Percentiles rank a stretch among this genome's conserved stretches.
These are phyloP conservation scores for Zygotorulaspora sp. DNA, from an alignment of 805 yeast species.

Conservation along the genomic window DNA sequence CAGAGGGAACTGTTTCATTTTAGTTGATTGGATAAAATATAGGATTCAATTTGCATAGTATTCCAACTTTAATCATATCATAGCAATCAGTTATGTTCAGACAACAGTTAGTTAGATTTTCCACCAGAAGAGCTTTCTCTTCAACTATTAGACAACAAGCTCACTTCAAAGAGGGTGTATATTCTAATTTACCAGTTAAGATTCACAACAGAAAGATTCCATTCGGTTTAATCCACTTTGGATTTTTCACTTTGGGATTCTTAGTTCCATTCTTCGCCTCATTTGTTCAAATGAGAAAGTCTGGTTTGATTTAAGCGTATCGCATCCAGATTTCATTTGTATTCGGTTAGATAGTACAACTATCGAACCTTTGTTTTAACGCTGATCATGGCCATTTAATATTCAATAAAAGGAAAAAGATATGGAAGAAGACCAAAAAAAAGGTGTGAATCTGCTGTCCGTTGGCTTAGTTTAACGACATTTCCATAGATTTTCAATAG, in stretches of 20 bases:
- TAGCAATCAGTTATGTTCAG: conserved; percentile 26
- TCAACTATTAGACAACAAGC: conserved; percentile 40
- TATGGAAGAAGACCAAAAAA: neutral
- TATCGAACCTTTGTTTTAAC: neutral
- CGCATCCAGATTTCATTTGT: no score
- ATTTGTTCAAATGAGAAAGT: conserved; percentile 81
- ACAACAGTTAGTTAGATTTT: conserved; percentile 32
- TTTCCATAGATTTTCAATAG: conserved; percentile 3
- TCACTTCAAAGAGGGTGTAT: conserved; percentile 75
- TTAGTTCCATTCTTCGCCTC: conserved; percentile 75
- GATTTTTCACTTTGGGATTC: conserved; percentile 67
- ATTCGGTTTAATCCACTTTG: conserved; percentile 74
- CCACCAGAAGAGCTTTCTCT: conserved; percentile 48
- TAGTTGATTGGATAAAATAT: no score
- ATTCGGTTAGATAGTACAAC: no score
- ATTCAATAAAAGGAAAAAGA: neutral
- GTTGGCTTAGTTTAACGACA: no score
- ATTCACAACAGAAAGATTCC: conserved; percentile 93
- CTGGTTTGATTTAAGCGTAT: conserved; percentile 45
- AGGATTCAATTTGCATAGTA: no score
- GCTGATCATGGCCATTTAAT: conserved; percentile 2
- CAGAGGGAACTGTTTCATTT: no score
- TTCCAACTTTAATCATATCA: no score
- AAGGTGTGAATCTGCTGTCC: neutral
- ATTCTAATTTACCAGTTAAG: conserved; percentile 90